These are phyloP conservation scores for Ephemerocybe angulata DNA, from an alignment of 768 basidiomycete genomes.

Conservation along the genomic window DNA sequence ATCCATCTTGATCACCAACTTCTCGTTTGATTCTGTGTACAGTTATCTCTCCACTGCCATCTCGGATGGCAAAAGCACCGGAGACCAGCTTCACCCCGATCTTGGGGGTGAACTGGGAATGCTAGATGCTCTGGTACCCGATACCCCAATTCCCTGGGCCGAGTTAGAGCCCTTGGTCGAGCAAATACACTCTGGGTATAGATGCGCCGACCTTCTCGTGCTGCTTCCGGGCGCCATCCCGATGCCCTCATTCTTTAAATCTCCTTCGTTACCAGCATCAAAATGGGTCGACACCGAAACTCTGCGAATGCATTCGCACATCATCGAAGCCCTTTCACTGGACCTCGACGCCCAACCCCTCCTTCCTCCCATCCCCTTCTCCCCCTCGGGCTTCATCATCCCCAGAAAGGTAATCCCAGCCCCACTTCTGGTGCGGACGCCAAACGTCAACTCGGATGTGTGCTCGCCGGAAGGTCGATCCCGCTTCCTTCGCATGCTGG, in stretches of 20 bases:
- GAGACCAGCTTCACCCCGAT: not conserved
- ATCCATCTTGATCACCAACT: slow-evolving; percentile 73
- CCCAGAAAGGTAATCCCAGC: slow-evolving; percentile 44
- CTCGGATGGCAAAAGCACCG: slow-evolving; percentile 31
- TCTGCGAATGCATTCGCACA: slow-evolving; percentile 42
- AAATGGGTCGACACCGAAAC: slow-evolving; percentile 55
- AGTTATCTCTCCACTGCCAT: slow-evolving; percentile 65
- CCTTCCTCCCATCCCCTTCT: slow-evolving; percentile 42
- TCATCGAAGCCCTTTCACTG: slow-evolving; percentile 40
- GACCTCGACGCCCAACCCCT: slow-evolving; percentile 28
- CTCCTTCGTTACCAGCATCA: slow-evolving; percentile 55
- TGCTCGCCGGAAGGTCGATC: slow-evolving; percentile 55
- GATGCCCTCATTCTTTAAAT: slow-evolving; percentile 62
- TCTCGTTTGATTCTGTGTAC: slow-evolving; percentile 82
- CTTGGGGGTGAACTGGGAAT: not conserved
- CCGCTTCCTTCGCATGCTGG: slow-evolving; percentile 51
- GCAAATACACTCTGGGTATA: slow-evolving; percentile 63
- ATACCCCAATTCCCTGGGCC: slow-evolving; percentile 49
- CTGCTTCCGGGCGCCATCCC: slow-evolving; percentile 73
- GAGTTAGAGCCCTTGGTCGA: slow-evolving; percentile 57
- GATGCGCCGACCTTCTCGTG: slow-evolving; percentile 66
- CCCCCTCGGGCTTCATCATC: slow-evolving; percentile 10
- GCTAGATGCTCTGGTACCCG: slow-evolving; percentile 37
- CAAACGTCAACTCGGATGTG: slow-evolving; percentile 32
- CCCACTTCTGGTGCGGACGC: slow-evolving; percentile 69